Evolutionary conservation across 129 eudicot genomes (phyloP).

Genomic region (Saposhnikovia divaricata): DNA sequence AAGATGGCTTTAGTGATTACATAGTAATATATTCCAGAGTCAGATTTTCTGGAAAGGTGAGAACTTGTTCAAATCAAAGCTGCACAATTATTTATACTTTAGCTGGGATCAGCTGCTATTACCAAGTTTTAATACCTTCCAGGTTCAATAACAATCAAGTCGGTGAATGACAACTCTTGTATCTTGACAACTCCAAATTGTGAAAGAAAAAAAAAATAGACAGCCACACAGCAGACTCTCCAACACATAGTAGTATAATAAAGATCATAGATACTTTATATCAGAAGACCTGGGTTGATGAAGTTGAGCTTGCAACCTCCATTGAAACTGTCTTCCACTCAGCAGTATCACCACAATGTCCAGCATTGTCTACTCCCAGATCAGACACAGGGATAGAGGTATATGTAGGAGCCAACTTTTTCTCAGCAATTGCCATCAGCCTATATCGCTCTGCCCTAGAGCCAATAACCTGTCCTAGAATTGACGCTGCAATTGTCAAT

Average conservation of each 20-base stretch:
- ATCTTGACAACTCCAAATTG: neutral
- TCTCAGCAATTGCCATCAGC: conserved; percentile 37
- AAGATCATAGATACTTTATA: neutral
- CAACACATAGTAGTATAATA: neutral
- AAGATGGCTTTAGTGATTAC: neutral
- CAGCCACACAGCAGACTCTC: neutral
- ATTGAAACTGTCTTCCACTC: neutral
- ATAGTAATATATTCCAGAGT: neutral
- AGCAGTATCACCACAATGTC: neutral
- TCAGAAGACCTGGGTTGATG: neutral
- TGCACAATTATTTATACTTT: neutral
- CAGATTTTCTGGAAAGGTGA: neutral
- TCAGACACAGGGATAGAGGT: neutral
- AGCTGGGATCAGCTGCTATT: neutral
- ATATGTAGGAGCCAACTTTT: conserved; percentile 3
- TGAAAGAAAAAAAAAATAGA: neutral
- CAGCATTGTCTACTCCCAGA: neutral
- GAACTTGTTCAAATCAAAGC: neutral
- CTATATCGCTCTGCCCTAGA: conserved; percentile 56
- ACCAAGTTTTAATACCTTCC: neutral
- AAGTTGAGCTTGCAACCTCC: neutral
- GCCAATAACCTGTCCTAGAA: conserved; percentile 67
- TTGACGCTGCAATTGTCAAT: conserved; percentile 67
- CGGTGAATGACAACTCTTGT: neutral
- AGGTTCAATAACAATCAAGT: neutral